A percentile compares a stretch with the other conserved stretches of the same genome.
Conservation (phyloP, 2,329 filamentous ascomycete species). For the Cytospora piceae region DNA sequence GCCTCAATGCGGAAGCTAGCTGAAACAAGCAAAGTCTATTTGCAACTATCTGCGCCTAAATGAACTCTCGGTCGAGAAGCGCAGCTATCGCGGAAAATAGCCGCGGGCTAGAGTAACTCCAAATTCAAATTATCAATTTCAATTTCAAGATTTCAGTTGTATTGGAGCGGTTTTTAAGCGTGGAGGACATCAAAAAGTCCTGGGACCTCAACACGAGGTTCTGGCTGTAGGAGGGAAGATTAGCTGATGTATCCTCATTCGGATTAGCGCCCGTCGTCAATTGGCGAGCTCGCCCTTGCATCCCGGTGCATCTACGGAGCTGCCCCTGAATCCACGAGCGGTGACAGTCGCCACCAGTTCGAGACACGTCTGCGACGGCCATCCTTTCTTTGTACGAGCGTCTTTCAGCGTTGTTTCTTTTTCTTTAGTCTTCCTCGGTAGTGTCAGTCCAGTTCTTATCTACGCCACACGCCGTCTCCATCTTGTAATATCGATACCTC, state of each 20-base stretch:
- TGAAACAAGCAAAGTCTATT: neutral
- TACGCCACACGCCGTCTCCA: neutral
- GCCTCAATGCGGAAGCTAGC: neutral
- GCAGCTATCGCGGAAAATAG: neutral
- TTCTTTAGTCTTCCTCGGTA: neutral
- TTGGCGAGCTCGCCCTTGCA: neutral
- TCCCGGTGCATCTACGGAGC: neutral
- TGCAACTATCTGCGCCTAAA: neutral
- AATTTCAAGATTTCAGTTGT: too few relatives aligned
- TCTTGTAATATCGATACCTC: too few relatives aligned
- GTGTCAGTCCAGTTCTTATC: neutral
- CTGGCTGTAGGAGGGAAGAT: too few relatives aligned
- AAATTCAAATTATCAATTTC: too few relatives aligned
- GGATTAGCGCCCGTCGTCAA: neutral
- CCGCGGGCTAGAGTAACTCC: too few relatives aligned
- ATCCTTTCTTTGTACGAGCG: slow-evolving; percentile 1
- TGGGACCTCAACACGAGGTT: too few relatives aligned
- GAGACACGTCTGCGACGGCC: slow-evolving; percentile 25
- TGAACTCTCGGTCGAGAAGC: neutral
- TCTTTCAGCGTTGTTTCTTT: neutral
- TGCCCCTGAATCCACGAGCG: slow-evolving; percentile 1
- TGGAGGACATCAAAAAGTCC: too few relatives aligned
- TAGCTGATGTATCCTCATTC: neutral
- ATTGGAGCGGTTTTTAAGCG: too few relatives aligned
- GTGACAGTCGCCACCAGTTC: neutral